phyloP scores from a whole-genome alignment of 164 flowering plant species.

The Umbellularia californica region DNA sequence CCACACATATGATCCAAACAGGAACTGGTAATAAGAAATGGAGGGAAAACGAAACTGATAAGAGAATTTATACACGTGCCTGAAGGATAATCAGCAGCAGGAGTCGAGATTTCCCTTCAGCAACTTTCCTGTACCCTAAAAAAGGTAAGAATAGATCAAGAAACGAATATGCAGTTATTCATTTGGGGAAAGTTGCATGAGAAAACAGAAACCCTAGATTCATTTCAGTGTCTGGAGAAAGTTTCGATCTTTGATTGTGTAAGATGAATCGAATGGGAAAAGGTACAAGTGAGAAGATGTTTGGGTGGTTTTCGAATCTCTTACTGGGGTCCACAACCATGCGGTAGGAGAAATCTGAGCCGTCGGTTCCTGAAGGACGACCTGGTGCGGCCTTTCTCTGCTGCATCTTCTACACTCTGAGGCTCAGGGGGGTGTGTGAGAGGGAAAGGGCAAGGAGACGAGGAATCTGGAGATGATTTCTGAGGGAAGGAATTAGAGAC shows the following conservation, averaged over 20 bases:
- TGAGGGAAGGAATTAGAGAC: no score
- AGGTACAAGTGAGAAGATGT: background rate
- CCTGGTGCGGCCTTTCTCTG: conserved; percentile 46
- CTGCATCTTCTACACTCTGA: conserved; percentile 31
- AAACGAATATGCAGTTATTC: background rate
- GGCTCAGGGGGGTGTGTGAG: no score
- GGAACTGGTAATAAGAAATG: background rate
- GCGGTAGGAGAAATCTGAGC: conserved; percentile 95
- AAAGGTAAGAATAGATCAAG: background rate
- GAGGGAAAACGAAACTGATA: no score
- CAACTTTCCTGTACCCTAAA: conserved; percentile 77
- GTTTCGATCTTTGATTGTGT: background rate
- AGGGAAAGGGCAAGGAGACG: no score
- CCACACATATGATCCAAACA: background rate
- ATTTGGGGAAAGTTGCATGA: no score
- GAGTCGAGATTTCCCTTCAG: conserved; percentile 63
- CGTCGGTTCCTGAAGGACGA: conserved; percentile 89
- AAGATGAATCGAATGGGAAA: background rate
- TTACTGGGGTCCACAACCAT: conserved; percentile 93
- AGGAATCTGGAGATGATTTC: no score
- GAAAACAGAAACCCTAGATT: background rate
- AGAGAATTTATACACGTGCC: conserved; percentile 27
- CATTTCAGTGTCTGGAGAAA: background rate
- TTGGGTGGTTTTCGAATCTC: conserved; percentile 3
- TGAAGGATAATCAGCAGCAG: conserved; percentile 37